These are phyloP conservation scores for Suillus lakei DNA, from an alignment of 768 basidiomycete species.

Conservation along the genomic window DNA sequence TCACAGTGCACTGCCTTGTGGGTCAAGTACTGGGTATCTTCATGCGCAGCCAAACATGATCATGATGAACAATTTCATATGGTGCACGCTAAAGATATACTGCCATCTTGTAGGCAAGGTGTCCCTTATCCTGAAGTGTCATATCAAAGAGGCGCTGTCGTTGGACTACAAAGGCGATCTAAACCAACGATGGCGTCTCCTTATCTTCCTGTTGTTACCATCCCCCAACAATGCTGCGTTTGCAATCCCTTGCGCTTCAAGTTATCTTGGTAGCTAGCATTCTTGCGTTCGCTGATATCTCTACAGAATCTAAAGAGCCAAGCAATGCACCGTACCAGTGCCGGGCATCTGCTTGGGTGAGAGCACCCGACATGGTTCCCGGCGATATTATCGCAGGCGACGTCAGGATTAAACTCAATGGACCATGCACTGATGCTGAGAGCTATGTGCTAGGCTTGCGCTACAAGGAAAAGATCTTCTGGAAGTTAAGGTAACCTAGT, in stretches of 20 bases:
- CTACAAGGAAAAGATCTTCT: constrained; percentile 2
- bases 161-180: too few relatives aligned
- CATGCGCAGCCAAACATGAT: too few relatives aligned
- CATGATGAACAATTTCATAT: too few relatives aligned
- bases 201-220: background rate
- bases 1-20: too few relatives aligned
- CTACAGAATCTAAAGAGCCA: background rate
- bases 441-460: constrained; percentile 7
- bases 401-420: constrained; percentile 1
- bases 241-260: background rate
- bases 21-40: too few relatives aligned
- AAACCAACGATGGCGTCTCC: too few relatives aligned
- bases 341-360: background rate
- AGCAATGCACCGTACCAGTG: background rate
- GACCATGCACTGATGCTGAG: background rate
- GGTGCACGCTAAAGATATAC: too few relatives aligned
- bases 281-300: background rate
- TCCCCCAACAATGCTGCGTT: background rate
- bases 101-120: too few relatives aligned
- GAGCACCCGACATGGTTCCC: constrained; percentile 2
- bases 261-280: background rate
- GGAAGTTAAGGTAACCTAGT: background rate
- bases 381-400: constrained; percentile 3
- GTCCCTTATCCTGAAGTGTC: too few relatives aligned
- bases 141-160: too few relatives aligned